Base-by-base conservation (phyloP, 2,329 filamentous ascomycete species). In the Aspergillus chevalieri region DNA sequence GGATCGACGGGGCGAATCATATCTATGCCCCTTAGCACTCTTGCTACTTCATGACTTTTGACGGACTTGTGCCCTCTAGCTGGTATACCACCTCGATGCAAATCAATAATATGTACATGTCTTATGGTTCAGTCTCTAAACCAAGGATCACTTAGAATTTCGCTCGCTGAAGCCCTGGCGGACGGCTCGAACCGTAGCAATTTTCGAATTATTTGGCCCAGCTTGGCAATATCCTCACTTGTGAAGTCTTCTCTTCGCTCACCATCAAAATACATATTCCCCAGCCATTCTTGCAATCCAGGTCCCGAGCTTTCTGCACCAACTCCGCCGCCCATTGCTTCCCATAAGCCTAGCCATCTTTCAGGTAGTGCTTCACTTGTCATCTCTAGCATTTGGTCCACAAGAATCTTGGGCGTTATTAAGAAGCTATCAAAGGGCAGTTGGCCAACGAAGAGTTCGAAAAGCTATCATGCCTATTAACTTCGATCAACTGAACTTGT, bases 381-480 rank as follows among this genome's bases (percentile, higher is more conserved):
- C 41, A 63, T 61, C 49, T 72, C 65, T 8, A 59, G 57, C 66
- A 73, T 72, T 52, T 73, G 65, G 5, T 48, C 55, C 0, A 68
- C 57, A 6, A 73, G 57, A 8, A 62, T 63, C 26, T 51, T 30
- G 14, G 62, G 64, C 5, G 65, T 71, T 54, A 56, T 59, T 49
- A 71, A 57, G 49, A 69, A 54, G 50, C 57, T 67, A 42, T 70
- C 66, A 45, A 73, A 72, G 2, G 64, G 66, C 8, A 68, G 66
- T 43, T 71, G 65, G 14, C 69, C 68, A 2, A 59, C 57, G 17
- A 73, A 57, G 19, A 73, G 60, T 53, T 73, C 67, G 53, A 73
- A 73, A 6, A 73, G 52, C 68, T 65, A 45, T 38, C 21, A 51
- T 15, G 46, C 9, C 33, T 43, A 44, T 62, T 30, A 58, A 49